Evolutionary conservation across 148 eudicot species (phyloP).

Genomic region (Fagopyrum tataricum): DNA sequence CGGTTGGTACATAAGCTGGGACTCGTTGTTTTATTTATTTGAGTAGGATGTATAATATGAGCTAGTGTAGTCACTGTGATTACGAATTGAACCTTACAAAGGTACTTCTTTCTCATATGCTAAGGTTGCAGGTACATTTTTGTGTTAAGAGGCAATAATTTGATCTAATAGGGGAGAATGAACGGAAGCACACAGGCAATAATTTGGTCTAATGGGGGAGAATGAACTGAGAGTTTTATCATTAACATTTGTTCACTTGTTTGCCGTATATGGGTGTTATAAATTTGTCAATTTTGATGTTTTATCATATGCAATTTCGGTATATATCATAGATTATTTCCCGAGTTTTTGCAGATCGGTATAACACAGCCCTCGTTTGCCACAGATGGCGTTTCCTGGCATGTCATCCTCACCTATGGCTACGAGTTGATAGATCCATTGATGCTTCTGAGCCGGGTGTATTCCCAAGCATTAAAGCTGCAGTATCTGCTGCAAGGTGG

Average conservation of each 20-base stretch:
- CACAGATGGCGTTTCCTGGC: constrained; percentile 98
- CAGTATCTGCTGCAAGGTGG: constrained; percentile 84
- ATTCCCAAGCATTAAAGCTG: constrained; percentile 69
- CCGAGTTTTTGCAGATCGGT: constrained; percentile 94
- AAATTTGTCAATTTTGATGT: background rate
- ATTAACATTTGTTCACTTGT: background rate
- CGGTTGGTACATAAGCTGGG: no score
- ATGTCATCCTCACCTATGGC: constrained; percentile 93
- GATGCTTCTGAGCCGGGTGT: constrained; percentile 57
- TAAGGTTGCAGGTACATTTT: no score
- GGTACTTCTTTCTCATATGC: no score
- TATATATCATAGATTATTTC: constrained; percentile 41
- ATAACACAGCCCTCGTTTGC: constrained; percentile 99
- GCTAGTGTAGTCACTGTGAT: no score
- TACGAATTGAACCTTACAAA: no score
- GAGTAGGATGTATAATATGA: no score
- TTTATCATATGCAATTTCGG: constrained; percentile 9
- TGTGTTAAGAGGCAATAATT: no score
- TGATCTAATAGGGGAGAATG: background rate
- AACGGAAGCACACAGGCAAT: no score
- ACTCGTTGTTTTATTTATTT: no score
- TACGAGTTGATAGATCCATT: constrained; percentile 71
- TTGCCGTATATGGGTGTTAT: background rate
- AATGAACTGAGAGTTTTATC: background rate
- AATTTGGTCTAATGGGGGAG: background rate